Evolutionary conservation across 352 stramenopile genomes (phyloP).

Genomic region (Globisporangium canariense): DNA sequence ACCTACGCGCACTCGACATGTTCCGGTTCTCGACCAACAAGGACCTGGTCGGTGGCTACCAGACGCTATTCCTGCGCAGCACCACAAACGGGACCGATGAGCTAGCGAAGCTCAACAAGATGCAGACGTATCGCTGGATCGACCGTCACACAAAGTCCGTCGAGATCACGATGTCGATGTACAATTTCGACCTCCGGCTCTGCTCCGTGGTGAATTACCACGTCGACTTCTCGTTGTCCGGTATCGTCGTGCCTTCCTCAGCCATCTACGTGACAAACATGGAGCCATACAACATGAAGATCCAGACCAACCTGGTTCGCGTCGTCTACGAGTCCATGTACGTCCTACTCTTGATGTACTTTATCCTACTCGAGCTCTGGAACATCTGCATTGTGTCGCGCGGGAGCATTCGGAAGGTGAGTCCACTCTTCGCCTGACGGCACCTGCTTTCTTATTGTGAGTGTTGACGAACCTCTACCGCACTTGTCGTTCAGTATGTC

Average conservation of each 20-base stretch:
- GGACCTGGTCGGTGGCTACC: slow-evolving; percentile 32
- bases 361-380: slow-evolving; percentile 57
- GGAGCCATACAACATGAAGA: slow-evolving; percentile 60
- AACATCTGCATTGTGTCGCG: slow-evolving; percentile 48
- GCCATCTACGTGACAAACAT: slow-evolving; percentile 54
- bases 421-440: neutral
- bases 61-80: slow-evolving; percentile 56
- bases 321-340: slow-evolving; percentile 45
- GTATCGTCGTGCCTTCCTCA: slow-evolving; percentile 34
- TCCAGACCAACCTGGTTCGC: slow-evolving; percentile 40
- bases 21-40: slow-evolving; percentile 44
- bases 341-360: slow-evolving; percentile 43
- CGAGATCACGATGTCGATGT: slow-evolving; percentile 47
- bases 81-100: slow-evolving; percentile 30
- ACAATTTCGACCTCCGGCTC: slow-evolving; percentile 57
- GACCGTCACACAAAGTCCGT: slow-evolving; percentile 51
- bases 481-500: neutral
- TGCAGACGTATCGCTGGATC: slow-evolving; percentile 50
- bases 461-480: too few species aligned
- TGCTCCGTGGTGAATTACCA: slow-evolving; percentile 49
- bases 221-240: slow-evolving; percentile 50
- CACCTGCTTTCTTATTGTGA: too few species aligned
- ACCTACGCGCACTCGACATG: slow-evolving; percentile 41
- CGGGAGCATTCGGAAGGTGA: slow-evolving; percentile 28
- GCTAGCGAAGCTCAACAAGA: slow-evolving; percentile 21